Evolutionary conservation across 257 asterid genomes (phyloP).

Genomic region (Leonotis leonurus): DNA sequence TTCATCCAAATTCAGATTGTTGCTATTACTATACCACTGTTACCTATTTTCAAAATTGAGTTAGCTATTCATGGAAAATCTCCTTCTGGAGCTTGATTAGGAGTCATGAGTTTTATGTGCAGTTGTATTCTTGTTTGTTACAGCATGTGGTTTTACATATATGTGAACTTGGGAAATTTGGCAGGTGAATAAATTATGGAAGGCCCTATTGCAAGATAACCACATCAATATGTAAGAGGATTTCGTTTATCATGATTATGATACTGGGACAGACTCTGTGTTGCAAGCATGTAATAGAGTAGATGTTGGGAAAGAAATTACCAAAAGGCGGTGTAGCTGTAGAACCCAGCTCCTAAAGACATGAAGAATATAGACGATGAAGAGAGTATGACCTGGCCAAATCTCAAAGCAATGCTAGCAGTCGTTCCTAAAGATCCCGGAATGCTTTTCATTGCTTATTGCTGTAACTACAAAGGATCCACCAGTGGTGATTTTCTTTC

Average conservation of each 20-base stretch:
- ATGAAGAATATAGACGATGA: conserved; percentile 61
- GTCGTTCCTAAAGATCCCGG: conserved; percentile 61
- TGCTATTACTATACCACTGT: background rate
- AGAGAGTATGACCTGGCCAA: conserved; percentile 56
- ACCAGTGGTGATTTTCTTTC: background rate
- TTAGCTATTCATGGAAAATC: background rate
- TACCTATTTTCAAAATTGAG: background rate
- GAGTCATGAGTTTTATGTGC: background rate
- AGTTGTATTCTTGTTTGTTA: background rate
- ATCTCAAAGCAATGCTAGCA: conserved; percentile 49
- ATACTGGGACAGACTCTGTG: background rate
- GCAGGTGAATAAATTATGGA: background rate
- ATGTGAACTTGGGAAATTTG: background rate
- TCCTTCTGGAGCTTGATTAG: background rate
- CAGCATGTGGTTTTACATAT: background rate
- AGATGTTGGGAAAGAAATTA: conserved; percentile 15
- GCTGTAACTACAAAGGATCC: background rate
- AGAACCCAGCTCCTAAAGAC: conserved; percentile 65
- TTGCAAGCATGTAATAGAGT: background rate
- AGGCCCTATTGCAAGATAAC: background rate
- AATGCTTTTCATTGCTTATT: conserved; percentile 32
- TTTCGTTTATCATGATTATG: background rate
- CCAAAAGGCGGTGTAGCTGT: conserved; percentile 77
- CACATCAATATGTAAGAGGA: background rate
- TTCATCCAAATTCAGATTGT: background rate